These are phyloP conservation scores for Omphalea diandra DNA, from an alignment of 441 rosid genomes.

Conservation along the genomic window DNA sequence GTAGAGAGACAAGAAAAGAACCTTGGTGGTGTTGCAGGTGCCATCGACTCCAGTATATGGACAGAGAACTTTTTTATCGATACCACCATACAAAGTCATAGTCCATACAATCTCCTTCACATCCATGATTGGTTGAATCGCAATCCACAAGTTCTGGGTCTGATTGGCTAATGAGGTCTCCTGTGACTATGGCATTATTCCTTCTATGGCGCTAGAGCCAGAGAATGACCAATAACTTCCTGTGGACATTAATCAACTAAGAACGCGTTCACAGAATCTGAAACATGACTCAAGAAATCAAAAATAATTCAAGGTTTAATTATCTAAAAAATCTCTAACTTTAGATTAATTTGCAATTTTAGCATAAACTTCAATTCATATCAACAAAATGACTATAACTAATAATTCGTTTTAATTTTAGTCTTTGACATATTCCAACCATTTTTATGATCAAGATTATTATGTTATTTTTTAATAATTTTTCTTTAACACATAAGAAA, in stretches of 20 bases:
- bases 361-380: too few relatives aligned
- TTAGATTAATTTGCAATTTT: too few relatives aligned
- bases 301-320: too few relatives aligned
- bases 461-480: too few relatives aligned
- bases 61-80: conserved; percentile 50
- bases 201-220: conserved; percentile 65
- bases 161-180: conserved; percentile 58
- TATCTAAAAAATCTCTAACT: too few relatives aligned
- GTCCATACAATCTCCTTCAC: conserved; percentile 73
- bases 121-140: conserved; percentile 57
- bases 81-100: conserved; percentile 76
- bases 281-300: not conserved
- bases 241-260: conserved; percentile 18
- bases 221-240: conserved; percentile 85
- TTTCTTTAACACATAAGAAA: too few relatives aligned
- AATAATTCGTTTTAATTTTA: too few relatives aligned
- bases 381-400: too few relatives aligned
- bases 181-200: conserved; percentile 51
- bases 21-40: conserved; percentile 58
- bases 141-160: conserved; percentile 71
- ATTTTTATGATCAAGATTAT: too few relatives aligned
- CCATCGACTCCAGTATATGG: conserved; percentile 54
- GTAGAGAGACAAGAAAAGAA: not conserved
- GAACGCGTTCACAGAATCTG: not conserved
- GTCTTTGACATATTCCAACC: too few relatives aligned